A percentile compares a stretch with the other conserved stretches of the same genome.
Conservation (phyloP, 2,329 filamentous ascomycete species). For the Aschersonia sp. region DNA sequence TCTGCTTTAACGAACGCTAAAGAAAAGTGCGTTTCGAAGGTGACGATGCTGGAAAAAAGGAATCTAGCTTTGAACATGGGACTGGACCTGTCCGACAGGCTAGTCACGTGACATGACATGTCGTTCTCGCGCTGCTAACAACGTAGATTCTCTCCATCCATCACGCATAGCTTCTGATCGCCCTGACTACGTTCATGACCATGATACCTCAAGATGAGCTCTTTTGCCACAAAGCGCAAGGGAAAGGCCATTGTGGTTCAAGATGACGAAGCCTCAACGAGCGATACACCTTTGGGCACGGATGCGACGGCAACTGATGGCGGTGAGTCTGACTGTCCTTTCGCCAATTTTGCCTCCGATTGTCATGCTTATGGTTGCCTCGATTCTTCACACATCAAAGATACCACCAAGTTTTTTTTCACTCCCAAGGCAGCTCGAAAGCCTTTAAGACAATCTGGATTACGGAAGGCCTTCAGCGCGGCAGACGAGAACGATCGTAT, state of each 20-base stretch:
- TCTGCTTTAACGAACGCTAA: no score
- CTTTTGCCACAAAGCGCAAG: slow-evolving; percentile 48
- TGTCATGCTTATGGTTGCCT: slow-evolving; percentile 2
- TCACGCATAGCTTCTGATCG: no score
- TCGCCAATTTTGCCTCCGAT: no score
- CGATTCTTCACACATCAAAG: background rate
- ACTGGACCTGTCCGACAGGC: no score
- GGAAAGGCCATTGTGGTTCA: slow-evolving; percentile 62
- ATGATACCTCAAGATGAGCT: slow-evolving; percentile 26
- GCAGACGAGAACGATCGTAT: slow-evolving; percentile 19
- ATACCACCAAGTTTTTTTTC: background rate
- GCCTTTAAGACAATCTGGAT: slow-evolving; percentile 40
- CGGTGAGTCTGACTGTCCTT: slow-evolving; percentile 16
- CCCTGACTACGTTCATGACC: no score
- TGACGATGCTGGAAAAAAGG: no score
- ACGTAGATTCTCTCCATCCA: no score
- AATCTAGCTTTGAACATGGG: no score
- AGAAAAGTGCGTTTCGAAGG: no score
- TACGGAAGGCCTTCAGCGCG: slow-evolving; percentile 41
- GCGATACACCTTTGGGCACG: slow-evolving; percentile 6
- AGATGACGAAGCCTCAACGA: slow-evolving; percentile 43
- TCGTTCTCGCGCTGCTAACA: no score
- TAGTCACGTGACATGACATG: no score
- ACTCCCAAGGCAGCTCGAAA: slow-evolving; percentile 20
- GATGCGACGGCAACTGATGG: slow-evolving; percentile 14